Base-by-base conservation (phyloP, 352 stramenopile species). In the Globisporangium orthogonon region DNA sequence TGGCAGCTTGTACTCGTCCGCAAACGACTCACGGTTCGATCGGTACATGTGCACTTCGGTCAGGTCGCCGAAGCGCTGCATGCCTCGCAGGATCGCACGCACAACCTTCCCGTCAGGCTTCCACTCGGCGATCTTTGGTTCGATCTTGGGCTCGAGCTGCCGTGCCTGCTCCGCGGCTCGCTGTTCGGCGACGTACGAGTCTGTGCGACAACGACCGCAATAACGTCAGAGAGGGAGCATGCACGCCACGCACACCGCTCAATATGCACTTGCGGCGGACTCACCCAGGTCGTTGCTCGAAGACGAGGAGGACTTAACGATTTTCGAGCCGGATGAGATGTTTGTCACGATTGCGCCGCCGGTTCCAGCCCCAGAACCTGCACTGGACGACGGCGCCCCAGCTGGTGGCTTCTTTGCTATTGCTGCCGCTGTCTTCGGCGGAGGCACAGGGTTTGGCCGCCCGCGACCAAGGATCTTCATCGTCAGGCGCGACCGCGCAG, bases 401-500 rank as follows among this genome's bases (percentile, higher is more conserved):
- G 48, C 14, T 6, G 48, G 14, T 30, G 50, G 23, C 54, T 89
- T 91, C 54, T 89, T 86, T 14, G 49, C 15, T 0, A 47, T 35
- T 15, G 52, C 58, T 29, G 63, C 35, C 10, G 52, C 58, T 29
- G 63, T 35, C 56, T 81, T 83, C 2, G 69, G 65, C 35, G 63
- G 55, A 1, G 69, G 41, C 14, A 46, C 45, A 1, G 62, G 68
- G 18, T 66, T 73, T 2, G 66, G 75, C 23, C 69, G 73, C 10
- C 85, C 81, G n/a, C 83, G 70, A 9, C 83, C 83, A 50, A 89
- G 75, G 3, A 94, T 59, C 61, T 90, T 91, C 64, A 84, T 86
- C 17, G 78, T 83, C 52, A 94, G 61, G 35, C 85, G 69, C 23
- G 83, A 84, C 30, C 83, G 71, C 14, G 80, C 83, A 7, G 83